Conservation (phyloP, 805 yeast genomes). For the Tetrapisispora iriomotensis region DNA sequence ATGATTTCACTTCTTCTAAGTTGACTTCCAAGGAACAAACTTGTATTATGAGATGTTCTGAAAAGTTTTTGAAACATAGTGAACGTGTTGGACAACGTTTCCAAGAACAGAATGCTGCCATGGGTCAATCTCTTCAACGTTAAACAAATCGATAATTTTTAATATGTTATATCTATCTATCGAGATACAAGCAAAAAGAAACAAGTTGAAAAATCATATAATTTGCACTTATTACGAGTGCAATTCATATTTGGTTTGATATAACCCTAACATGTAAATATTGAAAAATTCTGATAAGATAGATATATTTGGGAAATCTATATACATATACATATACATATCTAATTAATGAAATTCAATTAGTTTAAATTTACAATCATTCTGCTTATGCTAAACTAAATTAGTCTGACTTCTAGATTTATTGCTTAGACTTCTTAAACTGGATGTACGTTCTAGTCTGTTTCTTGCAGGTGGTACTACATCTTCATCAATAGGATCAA, state of each 20-base stretch:
- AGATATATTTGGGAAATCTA: not conserved
- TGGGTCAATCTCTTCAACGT: constrained; percentile 59
- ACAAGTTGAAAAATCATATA: too few relatives aligned
- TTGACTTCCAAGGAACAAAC: constrained; percentile 75
- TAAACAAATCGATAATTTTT: constrained; percentile 4
- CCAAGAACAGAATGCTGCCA: constrained; percentile 89
- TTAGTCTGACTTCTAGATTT: not conserved
- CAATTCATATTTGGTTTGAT: not conserved
- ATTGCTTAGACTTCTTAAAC: constrained; percentile 8
- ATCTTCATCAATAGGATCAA: constrained; percentile 20
- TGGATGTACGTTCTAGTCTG: constrained; percentile 3
- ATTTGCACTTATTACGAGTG: too few relatives aligned
- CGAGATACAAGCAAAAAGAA: not conserved
- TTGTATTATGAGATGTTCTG: constrained; percentile 88
- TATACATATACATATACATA: not conserved
- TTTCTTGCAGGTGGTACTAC: constrained; percentile 5
- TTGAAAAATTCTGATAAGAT: not conserved
- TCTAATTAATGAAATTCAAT: too few relatives aligned
- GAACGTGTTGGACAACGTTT: constrained; percentile 98
- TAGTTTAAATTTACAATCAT: not conserved
- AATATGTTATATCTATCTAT: not conserved
- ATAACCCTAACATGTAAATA: constrained; percentile 3
- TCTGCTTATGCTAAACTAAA: too few relatives aligned
- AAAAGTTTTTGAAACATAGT: constrained; percentile 94
- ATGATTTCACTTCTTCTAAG: constrained; percentile 90